These are phyloP conservation scores for Suhomyces maxii DNA, from an alignment of 1,139 yeast genomes.

Conservation along the genomic window DNA sequence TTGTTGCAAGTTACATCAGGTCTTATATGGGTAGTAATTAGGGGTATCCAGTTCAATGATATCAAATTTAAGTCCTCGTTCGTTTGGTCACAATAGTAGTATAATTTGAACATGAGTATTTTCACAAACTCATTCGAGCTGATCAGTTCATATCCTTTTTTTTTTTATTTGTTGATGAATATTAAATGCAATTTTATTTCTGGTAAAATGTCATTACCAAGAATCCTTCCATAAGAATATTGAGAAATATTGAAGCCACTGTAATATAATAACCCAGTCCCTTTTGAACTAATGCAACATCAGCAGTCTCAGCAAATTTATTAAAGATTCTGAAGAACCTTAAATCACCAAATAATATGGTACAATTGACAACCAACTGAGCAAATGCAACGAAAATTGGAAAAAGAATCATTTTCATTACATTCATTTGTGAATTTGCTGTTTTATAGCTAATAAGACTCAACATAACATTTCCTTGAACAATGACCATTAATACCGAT, in stretches of 20 bases:
- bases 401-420: slow-evolving; percentile 1
- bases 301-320: neutral
- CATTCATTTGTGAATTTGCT: neutral
- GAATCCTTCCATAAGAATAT: neutral
- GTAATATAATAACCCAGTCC: slow-evolving; percentile 7
- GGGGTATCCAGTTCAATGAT: too few species aligned
- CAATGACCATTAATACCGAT: slow-evolving; percentile 4
- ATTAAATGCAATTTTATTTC: neutral
- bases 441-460: neutral
- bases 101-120: too few species aligned
- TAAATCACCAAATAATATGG: slow-evolving; percentile 5
- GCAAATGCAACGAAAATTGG: slow-evolving; percentile 5
- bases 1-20: too few species aligned
- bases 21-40: too few species aligned
- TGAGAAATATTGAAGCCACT: slow-evolving; percentile 1
- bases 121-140: too few species aligned
- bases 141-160: too few species aligned
- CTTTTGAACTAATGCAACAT: slow-evolving; percentile 1
- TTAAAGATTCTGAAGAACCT: slow-evolving; percentile 1
- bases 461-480: slow-evolving; percentile 5
- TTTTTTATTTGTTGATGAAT: too few species aligned
- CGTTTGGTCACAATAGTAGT: too few species aligned
- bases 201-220: slow-evolving; percentile 3
- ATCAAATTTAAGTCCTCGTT: too few species aligned
- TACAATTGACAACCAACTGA: slow-evolving; percentile 1